phyloP scores from a whole-genome alignment of 768 basidiomycete species.

The Suillus tomentosus region DNA sequence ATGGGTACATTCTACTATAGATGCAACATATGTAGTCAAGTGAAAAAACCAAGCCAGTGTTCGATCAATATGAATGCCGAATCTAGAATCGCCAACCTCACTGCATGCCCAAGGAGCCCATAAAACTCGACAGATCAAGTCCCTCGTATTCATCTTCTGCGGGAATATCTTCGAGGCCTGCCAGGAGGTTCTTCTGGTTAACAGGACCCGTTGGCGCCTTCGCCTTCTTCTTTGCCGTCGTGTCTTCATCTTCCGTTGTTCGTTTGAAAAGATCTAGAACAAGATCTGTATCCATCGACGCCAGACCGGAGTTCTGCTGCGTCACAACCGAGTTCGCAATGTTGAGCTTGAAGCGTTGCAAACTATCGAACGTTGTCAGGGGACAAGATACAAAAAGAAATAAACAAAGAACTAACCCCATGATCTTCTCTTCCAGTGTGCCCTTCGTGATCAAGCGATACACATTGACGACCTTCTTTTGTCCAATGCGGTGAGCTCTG shows the following conservation, averaged over 20 bases:
- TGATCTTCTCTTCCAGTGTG: slow-evolving; percentile 98
- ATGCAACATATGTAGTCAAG: slow-evolving; percentile 33
- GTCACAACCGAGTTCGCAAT: slow-evolving; percentile 97
- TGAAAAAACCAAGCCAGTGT: slow-evolving; percentile 18
- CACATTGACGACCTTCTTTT: slow-evolving; percentile 99
- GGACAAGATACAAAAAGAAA: neutral
- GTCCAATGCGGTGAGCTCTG: slow-evolving; percentile 94
- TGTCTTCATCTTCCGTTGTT: slow-evolving; percentile 76
- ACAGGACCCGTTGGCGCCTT: slow-evolving; percentile 58
- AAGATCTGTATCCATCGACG: slow-evolving; percentile 96
- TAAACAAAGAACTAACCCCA: slow-evolving; percentile 71
- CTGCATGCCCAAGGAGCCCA: slow-evolving; percentile 72
- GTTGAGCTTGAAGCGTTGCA: slow-evolving; percentile 98
- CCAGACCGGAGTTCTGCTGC: slow-evolving; percentile 92
- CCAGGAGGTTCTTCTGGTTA: slow-evolving; percentile 81
- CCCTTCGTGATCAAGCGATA: slow-evolving; percentile 97
- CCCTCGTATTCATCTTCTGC: slow-evolving; percentile 91
- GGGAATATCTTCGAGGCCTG: slow-evolving; percentile 90
- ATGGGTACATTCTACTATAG: slow-evolving; percentile 37
- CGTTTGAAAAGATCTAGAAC: slow-evolving; percentile 91
- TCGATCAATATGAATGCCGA: slow-evolving; percentile 21
- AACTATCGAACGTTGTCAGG: slow-evolving; percentile 34
- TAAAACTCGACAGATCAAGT: slow-evolving; percentile 83
- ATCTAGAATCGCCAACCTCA: slow-evolving; percentile 23
- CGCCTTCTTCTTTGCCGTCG: slow-evolving; percentile 48